A percentile compares a stretch with the other conserved stretches of the same genome.
phyloP scores from a whole-genome alignment of 2,329 filamentous ascomycete genomes.

The Laburnicola sp. region DNA sequence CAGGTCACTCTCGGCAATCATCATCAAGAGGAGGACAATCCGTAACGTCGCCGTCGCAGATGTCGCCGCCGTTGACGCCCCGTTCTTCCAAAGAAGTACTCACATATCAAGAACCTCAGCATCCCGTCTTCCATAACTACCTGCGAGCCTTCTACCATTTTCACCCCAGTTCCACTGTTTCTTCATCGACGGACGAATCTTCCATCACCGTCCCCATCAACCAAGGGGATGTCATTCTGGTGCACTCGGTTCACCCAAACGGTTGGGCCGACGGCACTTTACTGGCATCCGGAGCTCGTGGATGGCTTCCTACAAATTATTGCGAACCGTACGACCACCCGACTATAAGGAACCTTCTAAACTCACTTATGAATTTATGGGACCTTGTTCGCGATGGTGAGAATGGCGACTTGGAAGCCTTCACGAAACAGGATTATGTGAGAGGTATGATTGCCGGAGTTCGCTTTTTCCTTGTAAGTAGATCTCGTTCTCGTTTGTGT shows the following conservation, averaged over 20 bases:
- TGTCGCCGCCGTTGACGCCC: constrained; percentile 78
- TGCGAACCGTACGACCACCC: constrained; percentile 93
- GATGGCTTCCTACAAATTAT: constrained; percentile 98
- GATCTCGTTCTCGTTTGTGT: background rate
- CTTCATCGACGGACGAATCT: constrained; percentile 70
- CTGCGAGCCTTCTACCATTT: constrained; percentile 93
- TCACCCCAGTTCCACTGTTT: constrained; percentile 73
- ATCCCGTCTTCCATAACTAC: constrained; percentile 87
- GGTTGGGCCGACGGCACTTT: constrained; percentile 98
- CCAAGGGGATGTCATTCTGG: constrained; percentile 87
- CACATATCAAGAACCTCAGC: constrained; percentile 50
- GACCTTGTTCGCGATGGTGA: constrained; percentile 80
- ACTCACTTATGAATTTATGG: constrained; percentile 89
- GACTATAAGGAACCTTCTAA: constrained; percentile 80
- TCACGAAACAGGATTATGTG: constrained; percentile 91
- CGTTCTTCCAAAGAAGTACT: constrained; percentile 67
- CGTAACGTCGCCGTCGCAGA: constrained; percentile 54
- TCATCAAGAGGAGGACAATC: constrained; percentile 38
- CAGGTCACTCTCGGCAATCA: constrained; percentile 36
- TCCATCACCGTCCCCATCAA: constrained; percentile 80
- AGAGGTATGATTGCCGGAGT: constrained; percentile 92
- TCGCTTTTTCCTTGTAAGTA: constrained; percentile 79
- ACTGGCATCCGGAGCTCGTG: constrained; percentile 79
- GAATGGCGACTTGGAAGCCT: constrained; percentile 74
- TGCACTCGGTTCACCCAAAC: constrained; percentile 97